Evolutionary conservation across 345 rosid species (phyloP).

Genomic region (Fremontodendron californicum): DNA sequence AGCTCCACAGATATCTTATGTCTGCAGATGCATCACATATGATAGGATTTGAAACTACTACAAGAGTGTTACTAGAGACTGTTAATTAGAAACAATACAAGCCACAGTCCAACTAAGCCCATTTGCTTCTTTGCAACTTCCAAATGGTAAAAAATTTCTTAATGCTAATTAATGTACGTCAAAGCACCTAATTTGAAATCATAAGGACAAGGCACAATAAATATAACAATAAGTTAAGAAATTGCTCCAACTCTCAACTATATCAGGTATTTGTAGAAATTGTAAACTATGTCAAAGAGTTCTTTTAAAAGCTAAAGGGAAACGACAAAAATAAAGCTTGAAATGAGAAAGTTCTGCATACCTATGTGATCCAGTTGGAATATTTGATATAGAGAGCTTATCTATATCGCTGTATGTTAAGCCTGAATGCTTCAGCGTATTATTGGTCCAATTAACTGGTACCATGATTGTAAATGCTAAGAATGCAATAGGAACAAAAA

Average conservation of each 20-base stretch:
- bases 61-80: too few species aligned
- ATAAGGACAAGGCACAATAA: background rate
- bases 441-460: slow-evolving; percentile 87
- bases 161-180: background rate
- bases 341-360: slow-evolving; percentile 22
- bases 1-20: background rate
- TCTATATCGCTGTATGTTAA: slow-evolving; percentile 67
- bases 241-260: background rate
- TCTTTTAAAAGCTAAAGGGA: background rate
- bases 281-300: background rate
- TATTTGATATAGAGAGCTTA: slow-evolving; percentile 85
- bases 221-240: background rate
- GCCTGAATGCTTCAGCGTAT: slow-evolving; percentile 49
- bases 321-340: slow-evolving; percentile 4
- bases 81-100: background rate
- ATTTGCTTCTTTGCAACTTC: background rate
- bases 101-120: background rate
- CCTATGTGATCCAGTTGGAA: slow-evolving; percentile 75
- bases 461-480: slow-evolving; percentile 71
- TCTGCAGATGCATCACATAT: background rate
- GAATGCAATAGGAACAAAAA: slow-evolving; percentile 72
- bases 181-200: background rate
- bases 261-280: background rate
- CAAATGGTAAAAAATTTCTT: background rate
- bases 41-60: background rate